phyloP scores from a whole-genome alignment of 176 grass and related monocot species.

The Chloris gayana region DNA sequence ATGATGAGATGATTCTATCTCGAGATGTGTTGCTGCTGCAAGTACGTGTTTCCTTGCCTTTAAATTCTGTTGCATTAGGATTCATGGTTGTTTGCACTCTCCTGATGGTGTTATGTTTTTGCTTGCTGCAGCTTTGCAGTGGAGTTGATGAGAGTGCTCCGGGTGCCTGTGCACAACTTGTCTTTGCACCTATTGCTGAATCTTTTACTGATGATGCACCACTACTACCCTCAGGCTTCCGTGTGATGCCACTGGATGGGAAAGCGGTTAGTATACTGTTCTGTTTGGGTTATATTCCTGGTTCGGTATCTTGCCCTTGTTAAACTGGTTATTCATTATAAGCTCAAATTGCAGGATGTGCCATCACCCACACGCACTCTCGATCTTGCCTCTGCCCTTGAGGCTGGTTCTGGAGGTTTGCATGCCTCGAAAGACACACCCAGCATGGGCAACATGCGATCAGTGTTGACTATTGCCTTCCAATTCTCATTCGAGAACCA shows the following conservation, averaged over 20 bases:
- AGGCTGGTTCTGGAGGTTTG: slow-evolving; percentile 62
- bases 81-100: neutral
- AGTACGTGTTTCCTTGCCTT: slow-evolving; percentile 37
- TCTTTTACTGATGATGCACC: slow-evolving; percentile 93
- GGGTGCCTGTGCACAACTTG: slow-evolving; percentile 80
- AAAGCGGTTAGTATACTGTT: slow-evolving; percentile 55
- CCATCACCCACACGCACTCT: slow-evolving; percentile 68
- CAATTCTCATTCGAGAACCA: slow-evolving; percentile 92
- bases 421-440: slow-evolving; percentile 34
- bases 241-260: slow-evolving; percentile 78
- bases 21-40: slow-evolving; percentile 89
- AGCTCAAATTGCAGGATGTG: slow-evolving; percentile 40
- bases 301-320: neutral
- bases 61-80: neutral
- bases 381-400: slow-evolving; percentile 82
- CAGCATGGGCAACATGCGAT: slow-evolving; percentile 36
- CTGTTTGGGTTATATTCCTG: neutral
- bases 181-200: slow-evolving; percentile 96
- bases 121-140: slow-evolving; percentile 65
- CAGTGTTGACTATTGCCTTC: slow-evolving; percentile 88
- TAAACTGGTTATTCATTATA: neutral
- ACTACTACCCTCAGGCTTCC: slow-evolving; percentile 87
- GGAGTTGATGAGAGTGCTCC: slow-evolving; percentile 84
- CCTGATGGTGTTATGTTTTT: neutral
- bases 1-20: slow-evolving; percentile 74